These are phyloP conservation scores for Kluyveromyces nonfermentans DNA, from an alignment of 805 yeast genomes.

Conservation along the genomic window DNA sequence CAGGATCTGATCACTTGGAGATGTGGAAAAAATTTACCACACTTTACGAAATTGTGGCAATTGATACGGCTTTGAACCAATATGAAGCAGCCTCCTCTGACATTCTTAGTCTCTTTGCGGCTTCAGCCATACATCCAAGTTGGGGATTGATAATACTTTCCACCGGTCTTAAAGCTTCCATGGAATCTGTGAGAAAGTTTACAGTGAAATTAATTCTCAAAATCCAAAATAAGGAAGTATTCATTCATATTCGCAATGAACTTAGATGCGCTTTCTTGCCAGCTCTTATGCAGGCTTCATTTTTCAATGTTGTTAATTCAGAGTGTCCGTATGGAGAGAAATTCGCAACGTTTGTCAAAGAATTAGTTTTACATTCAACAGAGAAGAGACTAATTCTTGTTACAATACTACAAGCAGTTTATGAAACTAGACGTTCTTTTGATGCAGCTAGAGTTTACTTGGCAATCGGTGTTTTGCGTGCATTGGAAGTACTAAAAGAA, in stretches of 20 bases:
- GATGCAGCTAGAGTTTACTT: slow-evolving; percentile 65
- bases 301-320: slow-evolving; percentile 38
- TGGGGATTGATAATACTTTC: slow-evolving; percentile 71
- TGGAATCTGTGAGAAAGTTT: slow-evolving; percentile 67
- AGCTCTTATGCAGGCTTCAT: slow-evolving; percentile 52
- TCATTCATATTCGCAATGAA: slow-evolving; percentile 33
- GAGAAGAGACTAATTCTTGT: slow-evolving; percentile 12
- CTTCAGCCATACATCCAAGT: slow-evolving; percentile 47
- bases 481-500: slow-evolving; percentile 28
- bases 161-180: slow-evolving; percentile 65
- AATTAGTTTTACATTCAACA: slow-evolving; percentile 10
- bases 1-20: slow-evolving; percentile 76
- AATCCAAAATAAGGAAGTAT: slow-evolving; percentile 38
- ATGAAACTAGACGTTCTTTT: slow-evolving; percentile 41
- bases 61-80: slow-evolving; percentile 82
- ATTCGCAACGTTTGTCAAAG: slow-evolving; percentile 37
- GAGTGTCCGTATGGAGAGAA: slow-evolving; percentile 51
- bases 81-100: slow-evolving; percentile 68
- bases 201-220: slow-evolving; percentile 47
- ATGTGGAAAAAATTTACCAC: slow-evolving; percentile 72
- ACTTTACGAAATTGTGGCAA: slow-evolving; percentile 67
- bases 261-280: slow-evolving; percentile 42
- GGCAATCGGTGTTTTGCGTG: slow-evolving; percentile 46
- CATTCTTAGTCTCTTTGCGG: slow-evolving; percentile 43
- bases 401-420: slow-evolving; percentile 39